Percentiles rank a stretch among this genome's conserved stretches.
Conservation (phyloP, 768 basidiomycete species). For the Trametes cinnabarina region DNA sequence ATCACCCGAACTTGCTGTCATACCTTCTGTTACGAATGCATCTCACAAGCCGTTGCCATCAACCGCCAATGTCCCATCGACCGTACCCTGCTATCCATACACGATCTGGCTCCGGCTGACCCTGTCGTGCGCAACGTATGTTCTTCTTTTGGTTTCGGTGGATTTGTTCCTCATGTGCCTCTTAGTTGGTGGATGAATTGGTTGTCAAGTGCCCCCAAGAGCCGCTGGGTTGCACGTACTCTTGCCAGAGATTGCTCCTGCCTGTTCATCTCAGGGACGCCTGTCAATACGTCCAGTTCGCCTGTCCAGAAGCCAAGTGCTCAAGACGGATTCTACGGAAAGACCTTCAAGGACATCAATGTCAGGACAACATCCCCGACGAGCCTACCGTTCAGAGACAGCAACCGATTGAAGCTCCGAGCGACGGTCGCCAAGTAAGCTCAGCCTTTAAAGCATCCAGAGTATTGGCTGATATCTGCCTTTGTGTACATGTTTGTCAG, state of each 20-base stretch:
- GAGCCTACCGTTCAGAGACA: background rate
- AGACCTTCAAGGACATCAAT: slow-evolving; percentile 39
- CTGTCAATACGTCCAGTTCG: slow-evolving; percentile 56
- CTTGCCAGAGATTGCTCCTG: slow-evolving; percentile 67
- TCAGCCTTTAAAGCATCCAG: background rate
- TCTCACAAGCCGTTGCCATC: slow-evolving; percentile 63
- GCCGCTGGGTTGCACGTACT: slow-evolving; percentile 56
- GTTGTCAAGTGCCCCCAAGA: slow-evolving; percentile 67
- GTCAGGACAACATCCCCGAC: slow-evolving; percentile 22
- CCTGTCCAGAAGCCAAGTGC: slow-evolving; percentile 51
- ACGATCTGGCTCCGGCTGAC: slow-evolving; percentile 65
- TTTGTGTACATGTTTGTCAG: background rate
- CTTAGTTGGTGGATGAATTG: slow-evolving; percentile 81
- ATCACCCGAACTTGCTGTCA: slow-evolving; percentile 76
- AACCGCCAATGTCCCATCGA: slow-evolving; percentile 82
- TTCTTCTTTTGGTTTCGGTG: slow-evolving; percentile 19
- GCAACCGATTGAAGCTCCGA: background rate
- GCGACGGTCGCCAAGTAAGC: background rate
- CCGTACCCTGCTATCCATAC: slow-evolving; percentile 58
- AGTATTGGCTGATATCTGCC: too few species aligned
- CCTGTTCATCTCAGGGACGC: slow-evolving; percentile 57
- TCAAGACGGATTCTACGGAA: slow-evolving; percentile 42
- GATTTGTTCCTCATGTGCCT: background rate
- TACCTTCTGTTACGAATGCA: slow-evolving; percentile 86
- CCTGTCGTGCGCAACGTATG: slow-evolving; percentile 75